Evolutionary conservation across 495 filamentous ascomycete species (phyloP), one percentile per base, ranked within the genome.

Genomic region (Aspergillus affinis): DNA sequence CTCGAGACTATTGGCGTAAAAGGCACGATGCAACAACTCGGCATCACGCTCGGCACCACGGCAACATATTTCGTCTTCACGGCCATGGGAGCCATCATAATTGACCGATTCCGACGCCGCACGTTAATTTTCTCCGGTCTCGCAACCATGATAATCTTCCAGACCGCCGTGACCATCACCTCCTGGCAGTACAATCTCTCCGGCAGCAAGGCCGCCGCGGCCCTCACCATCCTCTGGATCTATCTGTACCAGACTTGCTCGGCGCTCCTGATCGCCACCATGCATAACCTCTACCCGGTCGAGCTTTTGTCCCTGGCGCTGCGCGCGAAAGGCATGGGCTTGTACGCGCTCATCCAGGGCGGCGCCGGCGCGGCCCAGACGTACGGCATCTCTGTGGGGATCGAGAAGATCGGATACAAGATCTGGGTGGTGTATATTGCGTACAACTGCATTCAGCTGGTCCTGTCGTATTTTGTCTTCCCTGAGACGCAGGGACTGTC

Each of bases 241-340:
- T 79, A 75, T 58, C 48, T 75, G 13, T 78, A 76, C 65, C 75
- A 79, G 62, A 71, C 72, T 4, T 78, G 68, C 58, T 75, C 69
- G 1, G 70, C 76, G 0, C 63, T 68, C 15, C 63, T 78, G 13
- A 65, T 76, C 29, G 77, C 75, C 17, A 78, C 73, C 7, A 77
- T 78, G 75, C 77, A 78, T 58, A 78, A 77, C 56, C 61, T 80
- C 9, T 78, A 79, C 47, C 75, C 75, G 0, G 67, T 76, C 21
- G 74, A 78, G 45, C 64, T 76, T 12, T 65, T 78, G 17, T 73
- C 72, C 10, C 55, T 78, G 15, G 49, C 71, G 13, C 67, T 76
- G 26, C 73, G 75, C 52, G 73, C 75, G 8, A 78, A 78, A 60
- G 75, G 75, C 26, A 78, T 80, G 74, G 75, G 72, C 20, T 48